Evolutionary conservation across 1,139 yeast genomes (phyloP), one percentile per base, ranked within the genome.

Genomic region (Eremothecium sinecaudum): DNA sequence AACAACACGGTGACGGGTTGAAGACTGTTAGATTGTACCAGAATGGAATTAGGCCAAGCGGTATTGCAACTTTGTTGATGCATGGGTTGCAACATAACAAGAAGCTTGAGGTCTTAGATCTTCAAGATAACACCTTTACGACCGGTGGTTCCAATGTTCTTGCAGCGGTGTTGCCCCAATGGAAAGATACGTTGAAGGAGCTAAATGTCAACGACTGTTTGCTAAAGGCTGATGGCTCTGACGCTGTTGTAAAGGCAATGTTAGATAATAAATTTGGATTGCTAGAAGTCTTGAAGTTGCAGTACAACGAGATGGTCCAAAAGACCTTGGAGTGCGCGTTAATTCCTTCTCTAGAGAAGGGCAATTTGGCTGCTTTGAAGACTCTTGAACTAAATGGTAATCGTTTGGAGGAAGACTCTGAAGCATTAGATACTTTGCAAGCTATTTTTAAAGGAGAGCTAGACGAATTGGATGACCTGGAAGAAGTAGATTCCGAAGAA

Each of bases 81-180:
- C 72, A 79, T 40, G 97, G 96, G 41, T 71, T 90, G 48, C 61
- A 71, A 32, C 57, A 64, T 42, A 77, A 82, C 56, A 63, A 66
- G 21, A 64, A 71, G 24, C 70, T 90, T 50, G 68, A 74, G 47
- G 73, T 73, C 28, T 64, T 92, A 30, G 98, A 90, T 60, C 69
- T 90, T 48, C 97, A 92, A 65, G 98, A 90, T 59, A 90, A 90
- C 60, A 90, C 98, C 4, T 74, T 90, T 56, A 90, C 98, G 7
- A 63, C 70, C n/a, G 65, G 66, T 36, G 95, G 94, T n/a, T 80
- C 95, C 15, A 62, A 62, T 42, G 79, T 87, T 14, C 66, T 90
- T 46, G 81, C 87, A 17, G 62, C 67, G 28, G 67, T 68, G 16
- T 59, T 87, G 43, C 54, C 62, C 11, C 54, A 53, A 20, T 79